Percentiles rank a stretch among this genome's conserved stretches.
Evolutionary conservation across 805 yeast species (phyloP).

Genomic region (Lachancea fermentati): DNA sequence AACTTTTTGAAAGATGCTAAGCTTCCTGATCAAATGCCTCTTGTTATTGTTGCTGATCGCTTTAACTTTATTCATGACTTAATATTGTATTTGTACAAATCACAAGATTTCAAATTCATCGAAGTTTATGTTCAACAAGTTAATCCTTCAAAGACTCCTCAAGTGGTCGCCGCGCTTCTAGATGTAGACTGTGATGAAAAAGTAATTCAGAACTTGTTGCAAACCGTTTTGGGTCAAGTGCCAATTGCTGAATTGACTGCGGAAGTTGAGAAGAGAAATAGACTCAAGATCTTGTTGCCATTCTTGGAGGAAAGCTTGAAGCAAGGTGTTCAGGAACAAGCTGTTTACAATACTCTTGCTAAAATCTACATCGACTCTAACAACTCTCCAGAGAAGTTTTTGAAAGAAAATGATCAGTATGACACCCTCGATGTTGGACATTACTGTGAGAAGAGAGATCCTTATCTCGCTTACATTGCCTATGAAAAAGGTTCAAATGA

Average conservation of each 20-base stretch:
- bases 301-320: conserved; percentile 84
- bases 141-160: conserved; percentile 92
- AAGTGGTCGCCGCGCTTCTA: conserved; percentile 90
- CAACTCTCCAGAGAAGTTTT: conserved; percentile 94
- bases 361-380: conserved; percentile 97
- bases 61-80: conserved; percentile 88
- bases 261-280: conserved; percentile 95
- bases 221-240: conserved; percentile 88
- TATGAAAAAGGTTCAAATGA: conserved; percentile 94
- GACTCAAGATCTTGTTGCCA: conserved; percentile 85
- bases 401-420: conserved; percentile 83
- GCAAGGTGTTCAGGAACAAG: conserved; percentile 82
- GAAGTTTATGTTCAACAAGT: conserved; percentile 98
- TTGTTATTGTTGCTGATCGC: conserved; percentile 94
- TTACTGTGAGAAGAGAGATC: conserved; percentile 98
- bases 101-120: conserved; percentile 91
- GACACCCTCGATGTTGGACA: conserved; percentile 95
- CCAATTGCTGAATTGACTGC: conserved; percentile 84
- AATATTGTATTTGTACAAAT: conserved; percentile 87
- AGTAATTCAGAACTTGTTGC: conserved; percentile 72
- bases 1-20: conserved; percentile 93
- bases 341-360: conserved; percentile 90
- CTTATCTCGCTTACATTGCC: conserved; percentile 94
- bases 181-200: conserved; percentile 97
- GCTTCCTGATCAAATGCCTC: conserved; percentile 91